Conservation (phyloP, 2,329 filamentous ascomycete genomes). For the Alternaria sp. region DNA sequence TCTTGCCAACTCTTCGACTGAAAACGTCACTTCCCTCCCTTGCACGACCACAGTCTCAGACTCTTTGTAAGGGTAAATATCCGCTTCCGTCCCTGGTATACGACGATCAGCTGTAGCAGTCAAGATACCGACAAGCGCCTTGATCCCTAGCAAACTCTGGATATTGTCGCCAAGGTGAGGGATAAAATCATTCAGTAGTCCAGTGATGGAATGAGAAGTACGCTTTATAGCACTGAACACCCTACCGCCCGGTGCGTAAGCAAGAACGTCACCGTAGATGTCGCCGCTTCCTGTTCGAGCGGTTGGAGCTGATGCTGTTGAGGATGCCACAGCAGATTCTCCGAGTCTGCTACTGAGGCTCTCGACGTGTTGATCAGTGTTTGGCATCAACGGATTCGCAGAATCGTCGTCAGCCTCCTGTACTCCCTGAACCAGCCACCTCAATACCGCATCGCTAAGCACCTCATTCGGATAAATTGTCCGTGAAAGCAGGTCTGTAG, state of each 20-base stretch:
- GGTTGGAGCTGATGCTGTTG: neutral
- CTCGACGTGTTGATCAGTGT: constrained; percentile 22
- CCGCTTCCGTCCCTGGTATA: constrained; percentile 37
- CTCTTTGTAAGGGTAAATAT: constrained; percentile 36
- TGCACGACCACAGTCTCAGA: constrained; percentile 21
- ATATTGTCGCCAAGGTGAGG: constrained; percentile 42
- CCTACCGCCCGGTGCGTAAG: constrained; percentile 40
- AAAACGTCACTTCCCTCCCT: constrained; percentile 15
- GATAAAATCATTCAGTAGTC: constrained; percentile 28
- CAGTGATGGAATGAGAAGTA: constrained; percentile 17
- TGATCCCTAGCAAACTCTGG: constrained; percentile 37
- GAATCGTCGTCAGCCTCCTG: constrained; percentile 21
- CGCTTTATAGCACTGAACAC: constrained; percentile 28
- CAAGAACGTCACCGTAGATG: constrained; percentile 40
- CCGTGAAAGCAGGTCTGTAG: constrained; percentile 38
- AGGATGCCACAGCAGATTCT: neutral
- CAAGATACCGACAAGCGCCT: constrained; percentile 39
- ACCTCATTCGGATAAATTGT: constrained; percentile 47
- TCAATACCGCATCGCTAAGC: constrained; percentile 41
- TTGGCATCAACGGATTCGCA: constrained; percentile 26
- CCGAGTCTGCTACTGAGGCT: constrained; percentile 24
- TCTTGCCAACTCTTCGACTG: constrained; percentile 25
- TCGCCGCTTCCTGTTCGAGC: constrained; percentile 42
- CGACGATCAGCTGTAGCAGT: constrained; percentile 44
- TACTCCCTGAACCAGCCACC: constrained; percentile 41